Evolutionary conservation across 768 basidiomycete genomes (phyloP), one percentile per base, ranked within the genome.

Genomic region (Coprinopsis marcescibilis): DNA sequence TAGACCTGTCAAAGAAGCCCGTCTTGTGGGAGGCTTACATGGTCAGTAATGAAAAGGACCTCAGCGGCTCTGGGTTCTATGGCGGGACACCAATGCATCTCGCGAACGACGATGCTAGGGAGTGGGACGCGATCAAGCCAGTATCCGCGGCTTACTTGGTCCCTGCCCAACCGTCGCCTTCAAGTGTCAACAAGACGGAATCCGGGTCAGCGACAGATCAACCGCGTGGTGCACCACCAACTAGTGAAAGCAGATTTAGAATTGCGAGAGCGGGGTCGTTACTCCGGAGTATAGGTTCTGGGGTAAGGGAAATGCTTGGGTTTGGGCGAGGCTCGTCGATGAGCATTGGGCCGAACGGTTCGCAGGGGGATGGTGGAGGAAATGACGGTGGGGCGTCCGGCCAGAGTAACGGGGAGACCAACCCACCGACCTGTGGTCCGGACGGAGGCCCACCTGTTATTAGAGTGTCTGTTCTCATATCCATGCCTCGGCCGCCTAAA

Each of bases 1-100:
- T 72, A 25, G 73, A 76, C 54, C 52, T 72, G 15, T 65, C 64
- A 20, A 67, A 69, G 54, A 76, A 73, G 50, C 79, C 79, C 10
- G 54, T 54, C 33, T 56, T 80, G 57, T 77, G 68, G 66, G 74
- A 78, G 29, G 69, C 72, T 7, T 69, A 66, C 27, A 50, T 73
- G 3, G 68, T 63, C 34, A 50, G 51, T n/a, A 29, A 32, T 45
- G 45, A 39, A 34, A 51, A 43, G 33, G 35, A 27, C 33, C 20
- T 36, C 40, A 27, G 25, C 43, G 33, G 44, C 23, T 20, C 29
- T 17, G 27, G 27, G 14, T 5, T 24, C n/a, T 41, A 17, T 34
- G 41, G 33, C 13, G 20, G 21, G 14, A 21, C 25, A 17, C 43
- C 24, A 34, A 15, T 26, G 40, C n/a, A n/a, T n/a, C n/a, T n/a